Base-by-base conservation (phyloP, 148 eudicot species). In the Vaccinium darrowii region DNA sequence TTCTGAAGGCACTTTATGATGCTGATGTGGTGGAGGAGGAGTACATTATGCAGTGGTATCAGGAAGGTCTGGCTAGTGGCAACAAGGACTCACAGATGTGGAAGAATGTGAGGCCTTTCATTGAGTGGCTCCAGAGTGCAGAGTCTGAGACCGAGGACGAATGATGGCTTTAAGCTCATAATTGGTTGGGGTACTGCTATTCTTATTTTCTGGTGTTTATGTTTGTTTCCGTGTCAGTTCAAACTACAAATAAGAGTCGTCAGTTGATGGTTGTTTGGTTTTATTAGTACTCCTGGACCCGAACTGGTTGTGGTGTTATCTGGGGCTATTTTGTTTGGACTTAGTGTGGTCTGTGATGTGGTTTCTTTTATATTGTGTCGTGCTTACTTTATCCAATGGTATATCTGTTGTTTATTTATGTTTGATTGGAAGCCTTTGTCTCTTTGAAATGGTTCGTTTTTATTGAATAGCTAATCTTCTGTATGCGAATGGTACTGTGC, bases 101-200 rank as follows among this genome's bases (percentile, higher is more conserved):
- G 98, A 95, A 92, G 92, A 85, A 92, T 83, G 93, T 89, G 16
- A 92, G 88, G 78, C 97, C 98, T 21, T 92, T 95, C 54, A 93
- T 95, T 0, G 98, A 93, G 86, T 95, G 98, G 98, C 95, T 95
- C 67, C 98, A 94, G 92, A 94, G 92, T 43, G 98, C 98, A 0
- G 97, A 95, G 88, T 95, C 98, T 0, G 98, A 92, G 79, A 75
- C 89, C 0, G 95, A 90, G 71, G 93, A 92, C 16, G 94, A 88
- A 81, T 92, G 87, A 92, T 36, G 47, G 47, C 50, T 54, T 33
- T 54, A n/a, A 10, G 8, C 5, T 25, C 14, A 2, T 23, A 7
- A 19, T 51, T 11, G 1, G 21, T 23, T 72, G 76, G 36, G 10
- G 13, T 75, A 16, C 16, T 51, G 57, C 51, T 12, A 36, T 51